Conservation (phyloP, 2,329 filamentous ascomycete species). For the Penicillium sp. region DNA sequence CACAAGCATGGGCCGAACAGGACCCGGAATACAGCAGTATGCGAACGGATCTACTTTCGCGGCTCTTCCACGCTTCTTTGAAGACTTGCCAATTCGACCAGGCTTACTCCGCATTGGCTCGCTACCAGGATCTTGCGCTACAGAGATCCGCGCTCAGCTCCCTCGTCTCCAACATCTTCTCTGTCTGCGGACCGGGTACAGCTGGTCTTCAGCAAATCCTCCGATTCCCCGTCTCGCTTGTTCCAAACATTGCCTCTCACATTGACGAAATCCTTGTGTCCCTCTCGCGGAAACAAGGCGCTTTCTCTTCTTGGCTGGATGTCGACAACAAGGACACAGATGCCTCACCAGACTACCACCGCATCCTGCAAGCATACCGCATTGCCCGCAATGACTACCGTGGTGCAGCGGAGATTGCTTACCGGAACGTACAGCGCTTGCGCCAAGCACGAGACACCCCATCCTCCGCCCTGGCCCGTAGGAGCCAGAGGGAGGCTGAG, state of each 20-base stretch:
- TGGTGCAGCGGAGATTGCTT: slow-evolving; percentile 66
- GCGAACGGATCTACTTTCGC: slow-evolving; percentile 74
- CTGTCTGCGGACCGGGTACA: slow-evolving; percentile 44
- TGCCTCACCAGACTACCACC: slow-evolving; percentile 72
- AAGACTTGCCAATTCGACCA: slow-evolving; percentile 79
- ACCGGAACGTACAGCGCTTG: slow-evolving; percentile 60
- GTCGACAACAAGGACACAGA: slow-evolving; percentile 39
- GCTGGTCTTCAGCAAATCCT: slow-evolving; percentile 64
- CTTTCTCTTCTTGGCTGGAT: slow-evolving; percentile 56
- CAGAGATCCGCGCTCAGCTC: slow-evolving; percentile 72
- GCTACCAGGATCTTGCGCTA: slow-evolving; percentile 72
- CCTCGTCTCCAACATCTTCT: slow-evolving; percentile 58
- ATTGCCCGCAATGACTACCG: slow-evolving; percentile 84
- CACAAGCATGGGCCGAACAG: slow-evolving; percentile 36
- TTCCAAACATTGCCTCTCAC: slow-evolving; percentile 71
- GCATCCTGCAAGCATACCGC: slow-evolving; percentile 89
- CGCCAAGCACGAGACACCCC: slow-evolving; percentile 41
- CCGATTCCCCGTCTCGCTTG: slow-evolving; percentile 68
- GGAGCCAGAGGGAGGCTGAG: slow-evolving; percentile 39
- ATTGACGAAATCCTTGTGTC: slow-evolving; percentile 79
- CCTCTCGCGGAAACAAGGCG: slow-evolving; percentile 70
- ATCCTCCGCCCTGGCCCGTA: slow-evolving; percentile 40
- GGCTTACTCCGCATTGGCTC: slow-evolving; percentile 77
- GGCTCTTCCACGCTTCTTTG: slow-evolving; percentile 81
- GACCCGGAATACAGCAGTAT: slow-evolving; percentile 46